phyloP scores from a whole-genome alignment of 1,139 yeast species.

The Hyphopichia khmerensis region DNA sequence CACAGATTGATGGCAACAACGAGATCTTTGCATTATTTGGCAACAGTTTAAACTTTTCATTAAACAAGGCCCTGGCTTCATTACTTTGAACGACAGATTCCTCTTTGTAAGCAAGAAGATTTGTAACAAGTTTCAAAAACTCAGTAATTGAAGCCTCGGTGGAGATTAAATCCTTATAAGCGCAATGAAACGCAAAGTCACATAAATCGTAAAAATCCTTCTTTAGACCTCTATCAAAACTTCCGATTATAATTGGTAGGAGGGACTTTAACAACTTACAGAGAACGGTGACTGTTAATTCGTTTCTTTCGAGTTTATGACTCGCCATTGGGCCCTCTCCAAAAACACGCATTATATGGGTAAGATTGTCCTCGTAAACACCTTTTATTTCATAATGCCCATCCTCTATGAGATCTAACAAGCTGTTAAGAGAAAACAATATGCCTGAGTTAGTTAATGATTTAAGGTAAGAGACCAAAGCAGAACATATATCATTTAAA shows the following conservation, averaged over 20 bases:
- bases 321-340: slow-evolving; percentile 31
- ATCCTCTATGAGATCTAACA: background rate
- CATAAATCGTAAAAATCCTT: slow-evolving; percentile 37
- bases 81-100: slow-evolving; percentile 9
- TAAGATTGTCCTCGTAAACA: slow-evolving; percentile 3
- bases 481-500: background rate
- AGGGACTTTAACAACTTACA: slow-evolving; percentile 22
- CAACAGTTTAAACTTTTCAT: slow-evolving; percentile 12
- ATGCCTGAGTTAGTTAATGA: background rate
- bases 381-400: background rate
- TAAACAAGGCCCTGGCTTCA: slow-evolving; percentile 11
- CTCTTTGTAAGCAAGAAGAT: background rate
- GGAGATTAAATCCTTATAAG: slow-evolving; percentile 23
- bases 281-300: slow-evolving; percentile 26
- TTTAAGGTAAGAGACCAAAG: background rate
- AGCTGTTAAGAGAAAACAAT: background rate
- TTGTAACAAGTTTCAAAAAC: slow-evolving; percentile 10
- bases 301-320: slow-evolving; percentile 34
- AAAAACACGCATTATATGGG: slow-evolving; percentile 21
- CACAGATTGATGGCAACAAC: slow-evolving; percentile 9
- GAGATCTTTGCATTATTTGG: slow-evolving; percentile 19
- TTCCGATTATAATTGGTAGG: slow-evolving; percentile 9
- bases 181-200: slow-evolving; percentile 32
- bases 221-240: slow-evolving; percentile 16
- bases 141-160: slow-evolving; percentile 19